Evolutionary conservation across 805 yeast genomes (phyloP).

Genomic region (Isabelozyma heimii): DNA sequence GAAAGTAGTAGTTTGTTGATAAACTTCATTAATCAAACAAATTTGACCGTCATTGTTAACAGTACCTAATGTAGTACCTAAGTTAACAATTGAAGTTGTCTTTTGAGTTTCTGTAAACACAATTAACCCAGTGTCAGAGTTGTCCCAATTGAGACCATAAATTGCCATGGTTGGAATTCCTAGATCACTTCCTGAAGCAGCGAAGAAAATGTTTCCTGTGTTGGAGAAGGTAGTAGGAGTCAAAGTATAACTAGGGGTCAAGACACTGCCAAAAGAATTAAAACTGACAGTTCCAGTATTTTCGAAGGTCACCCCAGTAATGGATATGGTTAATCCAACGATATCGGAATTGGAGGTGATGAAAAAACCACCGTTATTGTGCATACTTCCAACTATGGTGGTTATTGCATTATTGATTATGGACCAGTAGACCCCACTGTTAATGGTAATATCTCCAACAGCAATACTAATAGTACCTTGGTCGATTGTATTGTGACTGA

Average conservation of each 20-base stretch:
- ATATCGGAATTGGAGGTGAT: slow-evolving; percentile 8
- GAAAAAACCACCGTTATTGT: slow-evolving; percentile 12
- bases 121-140: slow-evolving; percentile 11
- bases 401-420: slow-evolving; percentile 9
- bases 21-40: slow-evolving; percentile 21
- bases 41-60: slow-evolving; percentile 20
- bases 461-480: slow-evolving; percentile 12
- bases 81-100: background rate
- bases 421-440: slow-evolving; percentile 13
- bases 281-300: slow-evolving; percentile 10
- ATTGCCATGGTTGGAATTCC: slow-evolving; percentile 11
- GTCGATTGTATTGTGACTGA: slow-evolving; percentile 11
- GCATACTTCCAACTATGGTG: slow-evolving; percentile 9
- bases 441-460: slow-evolving; percentile 6
- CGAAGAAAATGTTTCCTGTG: slow-evolving; percentile 14
- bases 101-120: slow-evolving; percentile 1
- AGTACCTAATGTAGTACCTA: slow-evolving; percentile 5
- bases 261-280: slow-evolving; percentile 9
- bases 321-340: slow-evolving; percentile 2
- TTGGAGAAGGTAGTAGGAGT: slow-evolving; percentile 9
- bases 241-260: slow-evolving; percentile 10
- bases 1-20: slow-evolving; percentile 19
- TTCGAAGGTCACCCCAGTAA: slow-evolving; percentile 3
- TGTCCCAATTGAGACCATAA: slow-evolving; percentile 5
- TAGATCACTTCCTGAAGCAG: slow-evolving; percentile 13